Evolutionary conservation across 495 filamentous ascomycete genomes (phyloP).

Genomic region (Rhizodiscina lignyota): DNA sequence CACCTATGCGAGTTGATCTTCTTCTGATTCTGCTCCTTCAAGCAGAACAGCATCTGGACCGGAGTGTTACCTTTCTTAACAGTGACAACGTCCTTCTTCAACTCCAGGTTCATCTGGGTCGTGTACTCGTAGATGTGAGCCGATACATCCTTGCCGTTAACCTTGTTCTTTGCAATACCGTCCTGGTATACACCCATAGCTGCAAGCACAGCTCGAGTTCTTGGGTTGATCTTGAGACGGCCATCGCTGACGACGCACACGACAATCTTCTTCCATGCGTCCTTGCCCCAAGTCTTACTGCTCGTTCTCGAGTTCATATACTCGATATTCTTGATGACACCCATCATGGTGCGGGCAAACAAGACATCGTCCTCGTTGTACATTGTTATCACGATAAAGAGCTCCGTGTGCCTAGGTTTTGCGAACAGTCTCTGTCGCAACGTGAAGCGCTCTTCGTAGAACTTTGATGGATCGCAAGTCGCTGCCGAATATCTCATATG

Average conservation of each 20-base stretch:
- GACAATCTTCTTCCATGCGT: constrained; percentile 99
- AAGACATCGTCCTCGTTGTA: constrained; percentile 97
- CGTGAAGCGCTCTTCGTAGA: constrained; percentile 78
- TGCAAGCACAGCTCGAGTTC: constrained; percentile 77
- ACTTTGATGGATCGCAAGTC: constrained; percentile 84
- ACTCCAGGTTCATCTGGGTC: constrained; percentile 70
- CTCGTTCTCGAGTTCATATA: constrained; percentile 83
- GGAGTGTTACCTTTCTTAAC: constrained; percentile 62
- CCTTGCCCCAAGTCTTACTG: constrained; percentile 95
- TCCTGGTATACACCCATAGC: constrained; percentile 96
- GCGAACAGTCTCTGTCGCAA: constrained; percentile 88
- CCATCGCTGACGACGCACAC: constrained; percentile 97
- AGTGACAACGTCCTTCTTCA: constrained; percentile 77
- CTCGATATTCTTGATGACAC: constrained; percentile 96
- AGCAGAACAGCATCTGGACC: constrained; percentile 93
- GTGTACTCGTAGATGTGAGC: constrained; percentile 99
- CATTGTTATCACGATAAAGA: constrained; percentile 98
- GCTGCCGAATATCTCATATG: constrained; percentile 98
- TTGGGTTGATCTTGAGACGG: constrained; percentile 91
- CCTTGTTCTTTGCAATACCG: constrained; percentile 95
- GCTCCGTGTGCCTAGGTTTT: constrained; percentile 82
- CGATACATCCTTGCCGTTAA: constrained; percentile 92
- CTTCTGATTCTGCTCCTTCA: constrained; percentile 99
- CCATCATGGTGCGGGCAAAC: constrained; percentile 90
- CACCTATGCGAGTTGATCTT: constrained; percentile 99